phyloP scores from a whole-genome alignment of 257 asterid genomes.

The Pogostemon cablin region DNA sequence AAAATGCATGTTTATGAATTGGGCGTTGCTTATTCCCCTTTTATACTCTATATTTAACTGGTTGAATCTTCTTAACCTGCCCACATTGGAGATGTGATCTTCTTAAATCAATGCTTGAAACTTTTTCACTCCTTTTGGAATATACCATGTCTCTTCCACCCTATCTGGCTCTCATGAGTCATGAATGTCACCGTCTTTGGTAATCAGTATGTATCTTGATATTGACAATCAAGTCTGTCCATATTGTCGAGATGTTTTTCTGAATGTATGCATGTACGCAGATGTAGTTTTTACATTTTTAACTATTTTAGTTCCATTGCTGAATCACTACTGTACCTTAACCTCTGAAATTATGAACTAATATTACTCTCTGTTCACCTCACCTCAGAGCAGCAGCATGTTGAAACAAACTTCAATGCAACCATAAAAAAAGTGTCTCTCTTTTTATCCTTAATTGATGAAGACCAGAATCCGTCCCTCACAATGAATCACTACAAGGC shows the following conservation, averaged over 20 bases:
- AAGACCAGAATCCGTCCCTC: conserved; percentile 48
- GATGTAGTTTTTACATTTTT: background rate
- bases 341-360: conserved; percentile 41
- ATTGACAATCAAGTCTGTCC: background rate
- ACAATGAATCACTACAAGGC: conserved; percentile 39
- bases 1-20: background rate
- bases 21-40: conserved; percentile 6
- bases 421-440: conserved; percentile 59
- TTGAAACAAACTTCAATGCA: conserved; percentile 85
- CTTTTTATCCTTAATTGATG: conserved; percentile 72
- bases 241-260: conserved; percentile 9
- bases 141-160: background rate
- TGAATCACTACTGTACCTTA: too few relatives aligned
- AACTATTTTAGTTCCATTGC: conserved; percentile 9
- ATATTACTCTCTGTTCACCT: conserved; percentile 32
- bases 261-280: background rate
- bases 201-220: background rate
- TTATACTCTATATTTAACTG: conserved; percentile 22
- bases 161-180: background rate
- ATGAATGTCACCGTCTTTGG: background rate
- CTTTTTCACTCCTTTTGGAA: background rate
- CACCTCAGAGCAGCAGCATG: conserved; percentile 82
- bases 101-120: conserved; percentile 19
- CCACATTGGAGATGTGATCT: conserved; percentile 4
- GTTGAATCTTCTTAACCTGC: background rate